phyloP scores from a whole-genome alignment of 495 filamentous ascomycete genomes.

The Aspergillus sclerotioniger region DNA sequence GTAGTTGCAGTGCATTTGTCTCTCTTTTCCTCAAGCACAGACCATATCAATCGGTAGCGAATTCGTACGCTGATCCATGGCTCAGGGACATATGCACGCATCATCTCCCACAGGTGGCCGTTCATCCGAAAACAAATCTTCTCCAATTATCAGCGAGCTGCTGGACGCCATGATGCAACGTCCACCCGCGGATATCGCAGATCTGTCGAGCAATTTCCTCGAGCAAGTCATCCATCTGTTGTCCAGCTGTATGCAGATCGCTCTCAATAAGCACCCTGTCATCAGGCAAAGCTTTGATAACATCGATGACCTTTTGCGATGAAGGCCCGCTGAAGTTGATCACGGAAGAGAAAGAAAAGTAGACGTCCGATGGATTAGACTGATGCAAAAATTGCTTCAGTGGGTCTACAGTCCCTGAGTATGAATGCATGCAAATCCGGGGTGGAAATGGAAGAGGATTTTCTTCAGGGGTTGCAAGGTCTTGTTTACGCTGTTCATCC shows the following conservation, averaged over 20 bases:
- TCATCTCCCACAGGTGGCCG: background rate
- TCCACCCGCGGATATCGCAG: conserved; percentile 77
- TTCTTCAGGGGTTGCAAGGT: conserved; percentile 26
- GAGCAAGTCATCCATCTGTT: conserved; percentile 73
- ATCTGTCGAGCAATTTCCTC: conserved; percentile 71
- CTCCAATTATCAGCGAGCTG: conserved; percentile 76
- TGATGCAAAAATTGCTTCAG: conserved; percentile 76
- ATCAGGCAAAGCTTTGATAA: conserved; percentile 73
- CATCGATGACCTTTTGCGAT: conserved; percentile 53
- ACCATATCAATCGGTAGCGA: too few relatives aligned
- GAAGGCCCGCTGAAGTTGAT: conserved; percentile 72
- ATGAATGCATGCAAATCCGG: conserved; percentile 91
- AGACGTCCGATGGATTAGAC: conserved; percentile 73
- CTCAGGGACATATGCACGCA: background rate
- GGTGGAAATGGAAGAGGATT: conserved; percentile 72
- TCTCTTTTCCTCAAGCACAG: too few relatives aligned
- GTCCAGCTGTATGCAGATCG: conserved; percentile 83
- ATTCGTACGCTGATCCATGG: background rate
- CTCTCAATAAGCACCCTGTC: conserved; percentile 83
- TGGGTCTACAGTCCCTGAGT: conserved; percentile 74
- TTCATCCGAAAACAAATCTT: conserved; percentile 69
- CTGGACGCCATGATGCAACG: conserved; percentile 65
- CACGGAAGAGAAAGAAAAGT: conserved; percentile 81
- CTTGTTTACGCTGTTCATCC: conserved; percentile 27
- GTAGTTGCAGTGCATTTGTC: too few relatives aligned